Evolutionary conservation across 2,329 filamentous ascomycete species (phyloP).

Genomic region (Aureobasidium sp.): DNA sequence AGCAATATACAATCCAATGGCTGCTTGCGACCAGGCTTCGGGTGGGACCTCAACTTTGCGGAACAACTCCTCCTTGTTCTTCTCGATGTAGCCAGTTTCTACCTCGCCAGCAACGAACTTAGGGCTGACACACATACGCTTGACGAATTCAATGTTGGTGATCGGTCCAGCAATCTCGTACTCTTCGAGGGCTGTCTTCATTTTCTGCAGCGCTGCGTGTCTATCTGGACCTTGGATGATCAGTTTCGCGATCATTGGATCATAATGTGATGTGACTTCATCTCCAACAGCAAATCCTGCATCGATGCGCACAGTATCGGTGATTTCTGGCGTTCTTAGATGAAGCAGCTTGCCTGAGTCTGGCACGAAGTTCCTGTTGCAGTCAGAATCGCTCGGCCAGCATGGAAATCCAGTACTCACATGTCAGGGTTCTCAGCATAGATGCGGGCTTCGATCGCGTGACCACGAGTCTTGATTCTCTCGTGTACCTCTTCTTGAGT

Average conservation of each 20-base stretch:
- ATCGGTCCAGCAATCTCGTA: conserved; percentile 90
- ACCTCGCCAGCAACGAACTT: conserved; percentile 83
- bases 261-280: conserved; percentile 88
- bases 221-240: conserved; percentile 79
- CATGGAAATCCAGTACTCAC: conserved; percentile 1
- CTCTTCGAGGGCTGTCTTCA: conserved; percentile 69
- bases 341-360: conserved; percentile 85
- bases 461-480: conserved; percentile 65
- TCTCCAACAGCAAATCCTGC: conserved; percentile 88
- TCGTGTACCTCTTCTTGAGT: conserved; percentile 57
- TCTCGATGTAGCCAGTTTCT: conserved; percentile 93
- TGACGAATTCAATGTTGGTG: conserved; percentile 96
- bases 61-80: conserved; percentile 75
- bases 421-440: conserved; percentile 91
- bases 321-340: conserved; percentile 61
- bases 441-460: conserved; percentile 90
- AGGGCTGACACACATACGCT: conserved; percentile 70
- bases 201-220: conserved; percentile 71
- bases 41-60: conserved; percentile 49
- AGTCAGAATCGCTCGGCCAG: not conserved
- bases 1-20: conserved; percentile 54
- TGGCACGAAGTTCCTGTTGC: conserved; percentile 69
- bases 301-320: conserved; percentile 76
- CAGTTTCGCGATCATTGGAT: conserved; percentile 98
- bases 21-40: conserved; percentile 80